Conservation (phyloP, 73 alveolate species). For the Paramecium caudatum region DNA sequence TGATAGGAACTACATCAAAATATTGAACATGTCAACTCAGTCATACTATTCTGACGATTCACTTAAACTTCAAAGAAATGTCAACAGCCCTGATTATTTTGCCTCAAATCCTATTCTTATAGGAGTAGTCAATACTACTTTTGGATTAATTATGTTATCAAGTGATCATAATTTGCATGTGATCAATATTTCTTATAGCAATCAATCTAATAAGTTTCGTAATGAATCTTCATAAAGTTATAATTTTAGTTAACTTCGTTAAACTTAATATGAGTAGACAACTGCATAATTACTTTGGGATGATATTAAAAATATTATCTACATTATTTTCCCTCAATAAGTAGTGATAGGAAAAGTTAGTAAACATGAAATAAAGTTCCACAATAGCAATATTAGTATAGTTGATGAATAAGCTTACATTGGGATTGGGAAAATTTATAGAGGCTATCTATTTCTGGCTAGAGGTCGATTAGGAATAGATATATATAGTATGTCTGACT, state of each 20-base stretch:
- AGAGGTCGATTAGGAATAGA: constrained; percentile 29
- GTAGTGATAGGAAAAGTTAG: not conserved
- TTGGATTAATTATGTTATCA: not conserved
- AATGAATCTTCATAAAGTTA: not conserved
- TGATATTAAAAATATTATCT: not conserved
- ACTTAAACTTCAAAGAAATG: constrained; percentile 21
- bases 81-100: constrained; percentile 5
- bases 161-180: constrained; percentile 2
- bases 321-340: constrained; percentile 6
- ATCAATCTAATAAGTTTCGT: not conserved
- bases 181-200: not conserved
- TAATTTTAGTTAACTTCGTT: constrained; percentile 2
- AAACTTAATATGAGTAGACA: not conserved
- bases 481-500: not conserved
- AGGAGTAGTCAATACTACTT: not conserved
- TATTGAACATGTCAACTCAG: not conserved
- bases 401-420: not conserved
- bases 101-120: constrained; percentile 8
- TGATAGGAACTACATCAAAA: not conserved
- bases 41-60: constrained; percentile 7
- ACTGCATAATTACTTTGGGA: constrained; percentile 1
- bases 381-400: not conserved
- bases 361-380: not conserved
- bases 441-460: not conserved
- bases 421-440: not conserved